phyloP scores from a whole-genome alignment of 176 grass and related monocot species.

The Hsuehochloa calcarea region DNA sequence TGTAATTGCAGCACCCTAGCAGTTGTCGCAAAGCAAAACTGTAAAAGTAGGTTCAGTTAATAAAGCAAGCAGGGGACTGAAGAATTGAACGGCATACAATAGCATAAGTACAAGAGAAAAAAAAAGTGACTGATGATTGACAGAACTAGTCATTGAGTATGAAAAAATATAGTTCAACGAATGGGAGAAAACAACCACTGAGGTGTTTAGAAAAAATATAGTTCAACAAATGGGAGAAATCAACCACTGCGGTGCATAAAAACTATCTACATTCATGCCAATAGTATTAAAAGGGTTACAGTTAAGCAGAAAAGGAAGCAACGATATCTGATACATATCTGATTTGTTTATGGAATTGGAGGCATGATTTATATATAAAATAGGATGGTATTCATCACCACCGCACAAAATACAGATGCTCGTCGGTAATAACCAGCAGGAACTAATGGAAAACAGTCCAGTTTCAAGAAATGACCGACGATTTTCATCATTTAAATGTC shows the following conservation, averaged over 20 bases:
- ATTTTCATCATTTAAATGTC: neutral
- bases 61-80: slow-evolving; percentile 13
- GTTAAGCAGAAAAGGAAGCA: neutral
- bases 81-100: neutral
- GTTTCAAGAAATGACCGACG: neutral
- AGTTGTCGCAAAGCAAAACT: neutral
- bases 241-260: neutral
- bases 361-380: neutral
- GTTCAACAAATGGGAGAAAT: slow-evolving; percentile 5
- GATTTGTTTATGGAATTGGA: neutral
- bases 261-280: neutral
- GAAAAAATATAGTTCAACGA: neutral
- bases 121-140: neutral
- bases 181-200: neutral
- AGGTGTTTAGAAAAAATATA: neutral
- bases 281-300: neutral
- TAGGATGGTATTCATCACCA: neutral
- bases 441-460: neutral
- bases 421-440: neutral
- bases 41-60: neutral
- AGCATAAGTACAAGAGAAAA: neutral
- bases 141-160: neutral
- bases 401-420: neutral
- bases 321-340: neutral
- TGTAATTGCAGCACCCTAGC: neutral